Percentiles rank a stretch among this genome's conserved stretches.
Conservation (phyloP, 192 early-diverging fungal genomes). For the Funneliformis geosporum region DNA sequence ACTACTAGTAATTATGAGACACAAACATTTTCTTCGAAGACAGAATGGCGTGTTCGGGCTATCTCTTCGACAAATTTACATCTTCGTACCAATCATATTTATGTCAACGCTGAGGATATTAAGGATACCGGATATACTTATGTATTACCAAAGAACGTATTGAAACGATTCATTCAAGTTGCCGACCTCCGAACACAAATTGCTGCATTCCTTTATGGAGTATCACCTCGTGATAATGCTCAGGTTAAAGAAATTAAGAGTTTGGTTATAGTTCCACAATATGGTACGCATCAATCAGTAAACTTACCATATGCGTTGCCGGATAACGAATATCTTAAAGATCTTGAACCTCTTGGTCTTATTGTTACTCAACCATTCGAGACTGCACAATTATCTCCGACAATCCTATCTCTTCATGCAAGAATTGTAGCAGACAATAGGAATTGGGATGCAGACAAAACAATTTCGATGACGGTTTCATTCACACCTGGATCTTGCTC, state of each 20-base stretch:
- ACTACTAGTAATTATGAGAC: conserved; percentile 97
- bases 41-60: conserved; percentile 98
- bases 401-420: conserved; percentile 90
- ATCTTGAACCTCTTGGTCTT: conserved; percentile 96
- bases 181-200: conserved; percentile 95
- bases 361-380: conserved; percentile 97
- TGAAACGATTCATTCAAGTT: conserved; percentile 95
- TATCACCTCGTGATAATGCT: conserved; percentile 82
- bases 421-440: conserved; percentile 86
- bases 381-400: conserved; percentile 82
- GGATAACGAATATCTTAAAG: conserved; percentile 86
- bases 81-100: conserved; percentile 94
- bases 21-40: conserved; percentile 97
- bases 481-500: conserved; percentile 99
- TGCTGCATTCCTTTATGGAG: conserved; percentile 93
- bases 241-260: conserved; percentile 95
- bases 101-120: conserved; percentile 94
- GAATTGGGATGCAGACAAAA: conserved; percentile 94
- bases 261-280: conserved; percentile 96
- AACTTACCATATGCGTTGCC: conserved; percentile 88
- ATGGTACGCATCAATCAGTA: conserved; percentile 95
- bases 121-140: conserved; percentile 94
- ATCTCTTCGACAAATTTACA: conserved; percentile 95
- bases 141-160: conserved; percentile 96
- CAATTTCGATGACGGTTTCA: conserved; percentile 89